Percentiles rank a stretch among this genome's conserved stretches.
phyloP scores from a whole-genome alignment of 2,329 filamentous ascomycete species.

The Elsinoe necatrix region DNA sequence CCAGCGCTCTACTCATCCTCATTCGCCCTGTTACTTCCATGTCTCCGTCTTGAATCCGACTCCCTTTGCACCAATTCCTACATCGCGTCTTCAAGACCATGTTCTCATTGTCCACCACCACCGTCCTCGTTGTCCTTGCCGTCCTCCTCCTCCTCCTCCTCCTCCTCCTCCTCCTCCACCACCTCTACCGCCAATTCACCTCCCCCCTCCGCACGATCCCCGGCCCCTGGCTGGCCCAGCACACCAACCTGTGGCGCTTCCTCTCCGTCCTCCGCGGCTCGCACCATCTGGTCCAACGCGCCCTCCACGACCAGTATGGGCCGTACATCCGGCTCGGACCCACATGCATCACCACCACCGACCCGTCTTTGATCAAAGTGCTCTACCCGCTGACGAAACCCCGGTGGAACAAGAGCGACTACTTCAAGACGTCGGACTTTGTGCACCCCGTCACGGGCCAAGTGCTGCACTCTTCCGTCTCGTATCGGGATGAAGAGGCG shows the following conservation, averaged over 20 bases:
- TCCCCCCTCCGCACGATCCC: constrained; percentile 21
- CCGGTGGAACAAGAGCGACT: not conserved
- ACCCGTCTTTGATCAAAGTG: constrained; percentile 9
- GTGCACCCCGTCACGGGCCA: not conserved
- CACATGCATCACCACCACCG: constrained; percentile 14
- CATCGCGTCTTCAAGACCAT: not conserved
- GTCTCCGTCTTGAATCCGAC: not conserved
- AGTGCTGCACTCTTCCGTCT: not conserved
- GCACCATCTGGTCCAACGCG: constrained; percentile 20
- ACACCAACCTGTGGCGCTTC: not conserved
- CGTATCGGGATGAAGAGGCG: constrained; percentile 1
- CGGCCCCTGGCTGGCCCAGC: constrained; percentile 1
- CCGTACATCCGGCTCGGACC: constrained; percentile 17
- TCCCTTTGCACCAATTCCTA: too few relatives aligned
- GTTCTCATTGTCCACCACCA: too few relatives aligned
- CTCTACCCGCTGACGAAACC: constrained; percentile 13
- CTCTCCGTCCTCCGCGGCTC: constrained; percentile 11
- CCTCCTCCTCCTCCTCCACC: not conserved
- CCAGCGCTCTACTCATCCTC: not conserved
- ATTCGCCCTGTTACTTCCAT: not conserved
- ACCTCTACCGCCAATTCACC: constrained; percentile 14
- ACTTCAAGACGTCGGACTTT: constrained; percentile 7
- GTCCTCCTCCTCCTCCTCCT: not conserved
- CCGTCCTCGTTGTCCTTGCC: too few relatives aligned
- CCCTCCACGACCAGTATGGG: constrained; percentile 7